A percentile compares a stretch with the other conserved stretches of the same genome.
Conservation (phyloP, 2,329 filamentous ascomycete genomes). For the Ceratocystis lukuohia region DNA sequence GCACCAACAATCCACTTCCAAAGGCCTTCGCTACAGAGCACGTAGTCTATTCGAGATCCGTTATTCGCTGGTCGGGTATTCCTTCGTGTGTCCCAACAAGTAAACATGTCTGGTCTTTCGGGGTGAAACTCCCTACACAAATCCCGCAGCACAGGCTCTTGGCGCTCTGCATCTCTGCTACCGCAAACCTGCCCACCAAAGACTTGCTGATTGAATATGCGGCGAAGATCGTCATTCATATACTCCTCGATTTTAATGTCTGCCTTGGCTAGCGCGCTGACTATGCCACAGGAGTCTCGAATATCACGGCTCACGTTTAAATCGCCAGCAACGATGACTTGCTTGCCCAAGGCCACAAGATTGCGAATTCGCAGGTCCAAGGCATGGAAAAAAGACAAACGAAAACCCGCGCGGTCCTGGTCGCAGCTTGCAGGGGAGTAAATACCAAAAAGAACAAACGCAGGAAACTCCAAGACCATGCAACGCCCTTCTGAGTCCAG, state of each 20-base stretch:
- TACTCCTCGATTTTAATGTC: slow-evolving; percentile 57
- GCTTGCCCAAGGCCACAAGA: slow-evolving; percentile 63
- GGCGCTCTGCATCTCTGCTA: not conserved
- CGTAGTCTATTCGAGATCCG: slow-evolving; percentile 84
- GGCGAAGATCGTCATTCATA: slow-evolving; percentile 55
- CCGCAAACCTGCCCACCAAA: slow-evolving; percentile 44
- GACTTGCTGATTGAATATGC: slow-evolving; percentile 76
- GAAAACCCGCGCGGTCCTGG: slow-evolving; percentile 69
- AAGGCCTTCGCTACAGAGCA: slow-evolving; percentile 69
- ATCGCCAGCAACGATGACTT: slow-evolving; percentile 75
- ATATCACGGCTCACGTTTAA: slow-evolving; percentile 62
- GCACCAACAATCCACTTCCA: slow-evolving; percentile 65
- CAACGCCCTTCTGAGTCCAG: slow-evolving; percentile 89
- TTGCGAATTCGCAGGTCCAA: slow-evolving; percentile 79
- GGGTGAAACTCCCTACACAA: slow-evolving; percentile 72
- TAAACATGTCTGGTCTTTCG: slow-evolving; percentile 77
- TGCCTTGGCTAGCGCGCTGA: slow-evolving; percentile 59
- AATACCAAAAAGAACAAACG: slow-evolving; percentile 83
- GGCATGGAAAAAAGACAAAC: slow-evolving; percentile 63
- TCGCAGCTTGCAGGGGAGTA: slow-evolving; percentile 87
- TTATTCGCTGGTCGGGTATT: slow-evolving; percentile 94
- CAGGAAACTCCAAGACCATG: slow-evolving; percentile 81
- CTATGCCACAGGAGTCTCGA: slow-evolving; percentile 62
- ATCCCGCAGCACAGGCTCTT: slow-evolving; percentile 61
- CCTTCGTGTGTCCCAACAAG: slow-evolving; percentile 89